Evolutionary conservation across 2,329 filamentous ascomycete species (phyloP).

Genomic region (Trichophyton mentagrophytes): DNA sequence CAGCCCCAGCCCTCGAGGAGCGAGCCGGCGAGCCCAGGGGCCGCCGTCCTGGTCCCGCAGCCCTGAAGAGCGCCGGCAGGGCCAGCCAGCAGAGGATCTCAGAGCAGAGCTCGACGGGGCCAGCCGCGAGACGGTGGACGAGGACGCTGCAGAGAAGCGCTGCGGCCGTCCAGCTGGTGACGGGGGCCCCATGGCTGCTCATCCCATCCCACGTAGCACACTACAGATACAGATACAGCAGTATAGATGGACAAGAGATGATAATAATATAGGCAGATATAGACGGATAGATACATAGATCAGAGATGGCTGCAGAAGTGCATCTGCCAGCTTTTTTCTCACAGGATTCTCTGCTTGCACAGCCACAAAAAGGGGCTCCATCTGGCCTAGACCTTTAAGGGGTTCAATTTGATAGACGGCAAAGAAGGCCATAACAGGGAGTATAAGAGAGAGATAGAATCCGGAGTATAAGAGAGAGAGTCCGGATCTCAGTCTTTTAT

Average conservation of each 20-base stretch:
- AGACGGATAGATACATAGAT: not conserved
- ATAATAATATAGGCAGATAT: too few species aligned
- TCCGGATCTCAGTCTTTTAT: too few species aligned
- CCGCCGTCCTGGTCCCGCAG: not conserved
- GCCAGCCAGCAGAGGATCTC: constrained; percentile 7
- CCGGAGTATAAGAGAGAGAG: too few species aligned
- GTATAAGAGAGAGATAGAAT: too few species aligned
- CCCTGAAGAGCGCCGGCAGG: constrained; percentile 1
- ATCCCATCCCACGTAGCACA: not conserved
- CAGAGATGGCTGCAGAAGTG: too few species aligned
- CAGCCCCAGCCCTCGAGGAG: not conserved
- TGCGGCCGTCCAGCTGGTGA: constrained; percentile 3
- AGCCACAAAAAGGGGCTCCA: too few species aligned
- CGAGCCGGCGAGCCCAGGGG: not conserved
- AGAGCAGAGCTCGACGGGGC: constrained; percentile 4
- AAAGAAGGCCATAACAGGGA: too few species aligned
- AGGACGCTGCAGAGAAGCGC: constrained; percentile 2
- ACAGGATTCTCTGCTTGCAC: too few species aligned
- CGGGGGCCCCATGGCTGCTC: not conserved
- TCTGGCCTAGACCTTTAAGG: too few species aligned
- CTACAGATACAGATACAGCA: not conserved
- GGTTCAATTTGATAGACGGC: too few species aligned
- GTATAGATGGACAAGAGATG: not conserved
- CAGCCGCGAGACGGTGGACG: not conserved
- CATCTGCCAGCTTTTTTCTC: too few species aligned